Evolutionary conservation across 352 stramenopile genomes (phyloP), one percentile per base, ranked within the genome.

Genomic region (Phytophthora uliginosa): DNA sequence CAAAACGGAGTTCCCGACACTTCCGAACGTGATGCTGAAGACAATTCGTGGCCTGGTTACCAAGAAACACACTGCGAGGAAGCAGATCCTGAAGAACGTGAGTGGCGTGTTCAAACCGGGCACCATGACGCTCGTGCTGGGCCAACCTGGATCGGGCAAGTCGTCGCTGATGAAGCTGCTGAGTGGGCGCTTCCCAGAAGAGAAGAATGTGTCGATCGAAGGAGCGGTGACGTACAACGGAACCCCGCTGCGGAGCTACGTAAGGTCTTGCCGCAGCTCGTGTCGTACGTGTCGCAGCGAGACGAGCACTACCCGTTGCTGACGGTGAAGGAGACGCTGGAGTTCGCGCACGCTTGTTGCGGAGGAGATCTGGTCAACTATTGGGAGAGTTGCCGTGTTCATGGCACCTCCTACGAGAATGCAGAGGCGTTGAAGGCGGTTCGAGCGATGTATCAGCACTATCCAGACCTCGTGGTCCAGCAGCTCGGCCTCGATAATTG

Each of bases 81-180:
- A 71, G 48, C 20, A 71, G 45, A 58, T 71, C 18, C 22, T 71
- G 13, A 52, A 51, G 7, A 71, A 66, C 17, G 63, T 66, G 17
- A 71, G 45, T 9, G 63, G 55, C 7, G 63, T 66, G 7, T 71
- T 71, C 48, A 59, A 71, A 40, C 63, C 63, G 6, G 45, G 63
- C 2, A 66, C 55, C 22, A 66, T 60, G 28, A 71, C 63, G 26
- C 33, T 71, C 4, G n/a, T 71, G 9, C 55, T 71, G 17, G 66
- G 66, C 28, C 66, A 73, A n/a, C 59, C 66, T 38, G 51, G 42
- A 3, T 73, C 66, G 22, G 66, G 66, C 22, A 73, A 73, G 52
- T 73, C 66, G 22, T 54, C 66, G 28, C 33, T 73, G 20, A 73
- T 73, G 66, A 73, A 73, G 42, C 42, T 73, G 22, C 66, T 73